These are phyloP conservation scores for Cokeromyces recurvatus DNA, from an alignment of 371 early-diverging fungal species.

Conservation along the genomic window DNA sequence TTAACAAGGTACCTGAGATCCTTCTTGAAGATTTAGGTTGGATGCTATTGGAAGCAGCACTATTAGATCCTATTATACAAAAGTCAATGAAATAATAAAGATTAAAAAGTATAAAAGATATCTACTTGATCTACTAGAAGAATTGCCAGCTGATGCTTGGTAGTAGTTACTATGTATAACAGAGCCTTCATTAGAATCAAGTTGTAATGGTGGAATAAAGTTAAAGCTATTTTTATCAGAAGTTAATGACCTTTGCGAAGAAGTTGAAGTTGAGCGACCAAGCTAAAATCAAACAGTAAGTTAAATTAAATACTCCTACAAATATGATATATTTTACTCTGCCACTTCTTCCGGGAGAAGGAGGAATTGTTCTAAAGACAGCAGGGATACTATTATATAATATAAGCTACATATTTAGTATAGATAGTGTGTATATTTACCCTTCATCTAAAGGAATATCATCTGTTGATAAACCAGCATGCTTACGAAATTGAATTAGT, in stretches of 20 bases:
- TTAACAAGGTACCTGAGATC: constrained; percentile 37
- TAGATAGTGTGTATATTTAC: constrained; percentile 14
- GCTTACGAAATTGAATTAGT: constrained; percentile 63
- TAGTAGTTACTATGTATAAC: background rate
- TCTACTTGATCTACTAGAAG: constrained; percentile 11
- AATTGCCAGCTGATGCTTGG: constrained; percentile 4
- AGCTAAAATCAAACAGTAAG: constrained; percentile 10
- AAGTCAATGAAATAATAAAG: background rate
- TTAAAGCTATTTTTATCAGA: constrained; percentile 33
- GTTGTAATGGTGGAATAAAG: constrained; percentile 34
- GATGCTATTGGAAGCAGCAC: constrained; percentile 24
- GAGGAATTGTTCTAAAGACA: constrained; percentile 44
- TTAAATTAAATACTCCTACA: no score
- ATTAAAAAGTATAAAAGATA: background rate
- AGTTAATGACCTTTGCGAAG: constrained; percentile 41
- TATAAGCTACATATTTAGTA: background rate
- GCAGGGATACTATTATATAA: constrained; percentile 26
- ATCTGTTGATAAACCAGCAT: constrained; percentile 51
- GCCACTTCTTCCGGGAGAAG: constrained; percentile 40
- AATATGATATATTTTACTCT: constrained; percentile 21
- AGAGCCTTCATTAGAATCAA: constrained; percentile 6
- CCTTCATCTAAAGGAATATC: constrained; percentile 56
- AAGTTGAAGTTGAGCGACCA: constrained; percentile 42
- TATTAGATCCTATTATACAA: constrained; percentile 27
- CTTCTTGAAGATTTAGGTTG: constrained; percentile 28